These are phyloP conservation scores for Onygena corvina DNA, from an alignment of 2,329 filamentous ascomycete species.

Conservation along the genomic window DNA sequence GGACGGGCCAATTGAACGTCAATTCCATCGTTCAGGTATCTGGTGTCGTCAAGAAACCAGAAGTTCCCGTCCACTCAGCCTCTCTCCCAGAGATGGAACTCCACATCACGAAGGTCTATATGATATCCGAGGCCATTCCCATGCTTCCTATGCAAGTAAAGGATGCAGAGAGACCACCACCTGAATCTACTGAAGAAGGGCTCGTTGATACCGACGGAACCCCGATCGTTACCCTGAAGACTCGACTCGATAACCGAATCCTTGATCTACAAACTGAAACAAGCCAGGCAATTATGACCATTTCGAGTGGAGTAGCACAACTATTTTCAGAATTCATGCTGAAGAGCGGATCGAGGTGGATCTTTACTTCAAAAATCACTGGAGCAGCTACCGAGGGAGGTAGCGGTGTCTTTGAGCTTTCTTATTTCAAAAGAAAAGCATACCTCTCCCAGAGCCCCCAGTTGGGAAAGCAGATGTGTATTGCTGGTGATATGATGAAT, in stretches of 20 bases:
- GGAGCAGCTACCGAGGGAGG: constrained; percentile 87
- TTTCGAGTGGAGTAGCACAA: constrained; percentile 52
- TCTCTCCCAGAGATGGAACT: constrained; percentile 70
- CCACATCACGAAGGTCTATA: constrained; percentile 74
- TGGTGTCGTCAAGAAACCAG: constrained; percentile 65
- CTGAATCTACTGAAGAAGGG: constrained; percentile 36
- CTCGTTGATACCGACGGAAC: constrained; percentile 41
- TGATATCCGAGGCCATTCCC: constrained; percentile 54
- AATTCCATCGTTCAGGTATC: constrained; percentile 78
- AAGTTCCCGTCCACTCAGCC: constrained; percentile 79
- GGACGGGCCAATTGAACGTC: constrained; percentile 58
- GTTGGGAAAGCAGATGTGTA: constrained; percentile 57
- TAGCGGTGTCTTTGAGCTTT: constrained; percentile 76
- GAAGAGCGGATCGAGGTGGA: constrained; percentile 61
- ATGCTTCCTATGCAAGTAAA: constrained; percentile 50
- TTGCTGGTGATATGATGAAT: constrained; percentile 50
- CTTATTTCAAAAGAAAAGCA: constrained; percentile 77
- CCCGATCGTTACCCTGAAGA: constrained; percentile 68
- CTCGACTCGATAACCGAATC: constrained; percentile 78
- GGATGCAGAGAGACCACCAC: constrained; percentile 40
- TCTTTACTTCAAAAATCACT: constrained; percentile 81
- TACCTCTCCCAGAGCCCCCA: constrained; percentile 55
- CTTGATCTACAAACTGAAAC: constrained; percentile 87
- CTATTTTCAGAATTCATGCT: constrained; percentile 72
- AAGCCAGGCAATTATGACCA: constrained; percentile 74